phyloP scores from a whole-genome alignment of 441 rosid genomes.

The Arabidopsis lyrata region DNA sequence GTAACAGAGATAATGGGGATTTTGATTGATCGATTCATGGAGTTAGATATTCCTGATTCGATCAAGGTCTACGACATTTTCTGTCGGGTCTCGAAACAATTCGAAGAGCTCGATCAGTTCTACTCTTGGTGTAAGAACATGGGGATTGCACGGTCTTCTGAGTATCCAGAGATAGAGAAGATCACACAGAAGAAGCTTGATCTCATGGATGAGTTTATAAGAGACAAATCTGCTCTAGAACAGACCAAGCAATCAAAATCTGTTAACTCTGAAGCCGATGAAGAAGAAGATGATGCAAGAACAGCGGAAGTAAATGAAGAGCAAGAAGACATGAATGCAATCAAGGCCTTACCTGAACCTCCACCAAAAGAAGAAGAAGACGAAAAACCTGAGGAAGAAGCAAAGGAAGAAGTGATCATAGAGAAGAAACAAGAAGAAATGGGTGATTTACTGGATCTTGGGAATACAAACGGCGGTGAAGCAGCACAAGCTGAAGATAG shows the following conservation, averaged over 20 bases:
- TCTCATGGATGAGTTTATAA: constrained; percentile 82
- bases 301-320: constrained; percentile 40
- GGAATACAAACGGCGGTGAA: constrained; percentile 48
- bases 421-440: constrained; percentile 45
- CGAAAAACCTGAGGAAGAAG: constrained; percentile 41
- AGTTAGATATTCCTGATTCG: constrained; percentile 67
- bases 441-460: constrained; percentile 72
- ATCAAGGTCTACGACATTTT: constrained; percentile 75
- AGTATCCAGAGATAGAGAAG: constrained; percentile 81
- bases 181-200: constrained; percentile 82
- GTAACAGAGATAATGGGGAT: constrained; percentile 66
- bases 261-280: constrained; percentile 36
- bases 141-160: constrained; percentile 76
- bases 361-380: constrained; percentile 45
- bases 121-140: constrained; percentile 74
- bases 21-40: constrained; percentile 83
- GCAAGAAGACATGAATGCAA: constrained; percentile 56
- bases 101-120: constrained; percentile 74
- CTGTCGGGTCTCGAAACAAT: constrained; percentile 66
- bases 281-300: constrained; percentile 42
- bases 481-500: constrained; percentile 55
- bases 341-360: constrained; percentile 71
- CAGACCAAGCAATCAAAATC: constrained; percentile 35
- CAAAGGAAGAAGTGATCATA: constrained; percentile 36
- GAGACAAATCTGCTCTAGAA: constrained; percentile 63